Evolutionary conservation across 306 rosid species (phyloP), one percentile per base, ranked within the genome.

Genomic region (Acacia acuminata): DNA sequence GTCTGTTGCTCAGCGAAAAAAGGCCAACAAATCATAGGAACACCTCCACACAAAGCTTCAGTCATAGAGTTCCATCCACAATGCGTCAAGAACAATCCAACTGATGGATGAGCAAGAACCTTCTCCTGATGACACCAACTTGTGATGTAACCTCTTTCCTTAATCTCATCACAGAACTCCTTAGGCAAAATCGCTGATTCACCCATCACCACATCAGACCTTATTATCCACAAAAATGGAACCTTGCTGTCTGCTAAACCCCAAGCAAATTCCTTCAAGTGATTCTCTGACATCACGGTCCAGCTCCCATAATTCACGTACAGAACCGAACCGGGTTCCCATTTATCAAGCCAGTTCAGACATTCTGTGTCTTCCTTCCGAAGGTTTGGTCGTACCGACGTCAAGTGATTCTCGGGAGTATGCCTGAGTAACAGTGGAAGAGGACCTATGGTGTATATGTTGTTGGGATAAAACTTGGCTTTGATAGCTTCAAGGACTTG

Each of bases 21-120:
- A 38, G 94, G 94, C 92, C 90, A 90, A 34, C 88, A 84, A n/a
- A 88, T 88, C 3, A 88, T 15, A 44, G 90, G 90, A 30, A 85
- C 88, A 48, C 92, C 86, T 7, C 56, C 82, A 71, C 85, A 73
- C 8, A 88, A 5, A 70, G 80, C 77, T 75, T 90, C 94, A 3
- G 71, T 12, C 0, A 58, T 71, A 32, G 92, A 88, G 77, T 90
- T 90, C 94, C 94, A 90, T 14, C 92, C 92, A 71, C 90, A 77
- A 36, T 90, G 94, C 22, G 89, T 85, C 53, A 90, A 27, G 8
- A 88, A 88, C 2, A 61, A 77, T 22, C 89, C 94, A 44, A 85
- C 30, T 2, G 90, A 85, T 53, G 87, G 85, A 77, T 90, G 91
- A 44, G 69, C 81, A 11, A 88, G 38, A 34, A 88, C 91, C 80